Evolutionary conservation across 805 yeast species (phyloP), one percentile per base, ranked within the genome.

Genomic region (Kurtzmaniella fragi): DNA sequence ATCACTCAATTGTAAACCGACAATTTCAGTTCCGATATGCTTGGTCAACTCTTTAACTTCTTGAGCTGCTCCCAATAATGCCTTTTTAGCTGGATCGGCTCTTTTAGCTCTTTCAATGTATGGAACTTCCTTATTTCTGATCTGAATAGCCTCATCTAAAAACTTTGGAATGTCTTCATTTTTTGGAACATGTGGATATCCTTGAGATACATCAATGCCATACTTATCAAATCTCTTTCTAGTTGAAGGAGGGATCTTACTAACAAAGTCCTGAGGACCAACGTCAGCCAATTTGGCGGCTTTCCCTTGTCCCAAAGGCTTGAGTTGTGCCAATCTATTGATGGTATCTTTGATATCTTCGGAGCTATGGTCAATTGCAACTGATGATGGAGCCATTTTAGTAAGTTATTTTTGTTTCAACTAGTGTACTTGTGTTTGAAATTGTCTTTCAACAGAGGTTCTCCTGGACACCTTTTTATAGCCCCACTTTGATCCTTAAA

Each of bases 11-110:
- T 73, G 74, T 31, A 73, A 52, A 13, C 77, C 78, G 33, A 66
- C 62, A 40, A 73, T 60, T 44, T 72, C 78, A 12, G 78, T 73
- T 36, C 79, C 79, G 46, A 73, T 53, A 45, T 69, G 64, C 40
- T 65, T 67, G 38, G 77, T 67, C 43, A 73, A 54, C 41, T 73
- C 44, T 32, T 47, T 64, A 17, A 73, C 73, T 41, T 66, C 57
- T 26, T 53, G 56, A 27, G 71, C 73, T 28, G 72, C 73, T 8
- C 60, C 56, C 23, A 70, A 57, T 20, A 70, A 52, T 1, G 66
- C 64, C 44, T 56, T 64, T 53, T 61, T 64, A 32, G 57, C 59
- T 7, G 61, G 62, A 42, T 62, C 68, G 12, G 67, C 72, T 36
- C 57, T 55, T 40, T 44, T 46, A 30, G 64, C 70, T 37, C 67